A percentile compares a stretch with the other conserved stretches of the same genome.
These are phyloP conservation scores for Fusarium pseudocircinatum DNA, from an alignment of 2,329 filamentous ascomycete genomes.

Conservation along the genomic window DNA sequence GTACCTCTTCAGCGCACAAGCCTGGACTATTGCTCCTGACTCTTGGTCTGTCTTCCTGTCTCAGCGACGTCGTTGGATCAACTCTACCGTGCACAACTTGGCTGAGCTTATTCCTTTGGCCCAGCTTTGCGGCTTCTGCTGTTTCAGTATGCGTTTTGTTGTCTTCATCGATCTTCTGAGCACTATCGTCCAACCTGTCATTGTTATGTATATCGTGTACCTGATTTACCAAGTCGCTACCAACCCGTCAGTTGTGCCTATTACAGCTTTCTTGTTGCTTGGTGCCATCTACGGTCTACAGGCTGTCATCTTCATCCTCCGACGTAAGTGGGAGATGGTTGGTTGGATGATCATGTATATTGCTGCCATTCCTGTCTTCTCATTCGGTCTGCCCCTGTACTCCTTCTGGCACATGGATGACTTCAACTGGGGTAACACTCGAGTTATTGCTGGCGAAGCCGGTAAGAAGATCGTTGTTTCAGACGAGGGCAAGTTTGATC, in stretches of 20 bases:
- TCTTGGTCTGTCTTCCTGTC: slow-evolving; percentile 95
- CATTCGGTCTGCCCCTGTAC: slow-evolving; percentile 89
- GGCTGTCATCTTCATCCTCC: slow-evolving; percentile 94
- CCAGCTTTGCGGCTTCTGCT: slow-evolving; percentile 98
- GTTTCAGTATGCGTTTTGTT: slow-evolving; percentile 99
- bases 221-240: slow-evolving; percentile 78
- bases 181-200: slow-evolving; percentile 91
- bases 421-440: slow-evolving; percentile 99
- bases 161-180: slow-evolving; percentile 94
- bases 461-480: slow-evolving; percentile 93
- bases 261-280: slow-evolving; percentile 89
- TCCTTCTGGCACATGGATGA: slow-evolving; percentile 99
- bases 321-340: slow-evolving; percentile 99
- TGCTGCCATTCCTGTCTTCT: slow-evolving; percentile 89
- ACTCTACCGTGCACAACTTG: slow-evolving; percentile 97
- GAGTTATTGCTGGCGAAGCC: slow-evolving; percentile 93
- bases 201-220: slow-evolving; percentile 88
- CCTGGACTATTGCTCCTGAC: slow-evolving; percentile 97
- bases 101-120: slow-evolving; percentile 93
- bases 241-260: slow-evolving; percentile 73
- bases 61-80: slow-evolving; percentile 99
- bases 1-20: slow-evolving; percentile 90
- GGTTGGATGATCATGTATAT: slow-evolving; percentile 99
- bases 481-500: slow-evolving; percentile 98
- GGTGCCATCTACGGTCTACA: slow-evolving; percentile 98